Evolutionary conservation across 2,329 filamentous ascomycete genomes (phyloP).

Genomic region (Fusarium gaditjirri): DNA sequence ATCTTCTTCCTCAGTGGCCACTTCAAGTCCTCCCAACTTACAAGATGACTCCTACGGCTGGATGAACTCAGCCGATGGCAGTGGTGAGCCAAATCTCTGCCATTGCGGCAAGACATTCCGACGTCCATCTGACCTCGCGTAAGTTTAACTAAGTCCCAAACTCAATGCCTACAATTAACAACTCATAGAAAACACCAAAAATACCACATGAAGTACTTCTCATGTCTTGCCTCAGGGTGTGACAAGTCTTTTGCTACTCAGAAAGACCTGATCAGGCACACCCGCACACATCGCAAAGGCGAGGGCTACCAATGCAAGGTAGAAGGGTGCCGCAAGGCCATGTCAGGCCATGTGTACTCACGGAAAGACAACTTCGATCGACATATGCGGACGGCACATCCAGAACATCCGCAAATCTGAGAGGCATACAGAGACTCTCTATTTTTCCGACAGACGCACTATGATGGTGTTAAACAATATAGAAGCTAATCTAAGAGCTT

Average conservation of each 20-base stretch:
- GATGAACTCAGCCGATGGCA: conserved; percentile 12
- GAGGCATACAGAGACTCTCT: conserved; percentile 35
- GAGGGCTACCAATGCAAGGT: conserved; percentile 43
- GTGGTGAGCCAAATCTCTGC: conserved; percentile 33
- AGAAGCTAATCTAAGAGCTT: conserved; percentile 15
- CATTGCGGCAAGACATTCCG: conserved; percentile 44
- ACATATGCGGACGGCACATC: conserved; percentile 44
- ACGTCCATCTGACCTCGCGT: conserved; percentile 44
- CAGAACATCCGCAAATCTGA: conserved; percentile 41
- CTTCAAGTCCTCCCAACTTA: conserved; percentile 37
- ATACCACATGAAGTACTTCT: conserved; percentile 45
- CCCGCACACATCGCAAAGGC: conserved; percentile 42
- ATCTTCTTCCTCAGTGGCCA: conserved; percentile 34
- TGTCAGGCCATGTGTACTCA: conserved; percentile 43
- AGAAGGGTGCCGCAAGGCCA: conserved; percentile 43
- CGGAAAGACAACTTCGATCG: conserved; percentile 45
- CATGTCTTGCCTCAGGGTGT: conserved; percentile 41
- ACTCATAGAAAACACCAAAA: conserved; percentile 42
- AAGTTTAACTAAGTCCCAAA: conserved; percentile 3
- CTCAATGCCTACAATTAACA: conserved; percentile 4
- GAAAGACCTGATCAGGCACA: conserved; percentile 42
- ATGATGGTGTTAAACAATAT: not conserved
- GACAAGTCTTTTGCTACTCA: conserved; percentile 44
- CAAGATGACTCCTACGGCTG: conserved; percentile 36
- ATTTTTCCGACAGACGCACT: conserved; percentile 29